Percentiles rank a stretch among this genome's conserved stretches.
Conservation (phyloP, 1,139 yeast genomes). For the Kodamaea alishanica region DNA sequence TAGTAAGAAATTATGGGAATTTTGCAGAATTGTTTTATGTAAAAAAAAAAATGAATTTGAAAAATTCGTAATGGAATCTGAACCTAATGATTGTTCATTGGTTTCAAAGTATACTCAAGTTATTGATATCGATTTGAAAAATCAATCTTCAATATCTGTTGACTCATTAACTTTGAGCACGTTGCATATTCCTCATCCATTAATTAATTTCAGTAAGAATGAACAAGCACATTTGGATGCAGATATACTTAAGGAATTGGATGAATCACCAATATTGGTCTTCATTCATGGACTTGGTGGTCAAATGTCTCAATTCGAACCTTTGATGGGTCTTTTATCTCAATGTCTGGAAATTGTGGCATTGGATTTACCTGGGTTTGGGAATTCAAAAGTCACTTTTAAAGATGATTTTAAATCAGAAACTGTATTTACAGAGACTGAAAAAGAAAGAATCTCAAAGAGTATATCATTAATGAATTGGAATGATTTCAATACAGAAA, state of each 20-base stretch:
- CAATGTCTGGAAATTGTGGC: slow-evolving; percentile 64
- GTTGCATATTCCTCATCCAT: slow-evolving; percentile 53
- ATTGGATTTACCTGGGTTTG: slow-evolving; percentile 75
- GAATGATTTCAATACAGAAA: slow-evolving; percentile 46
- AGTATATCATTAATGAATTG: slow-evolving; percentile 34
- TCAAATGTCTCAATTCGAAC: slow-evolving; percentile 69
- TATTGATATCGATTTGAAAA: slow-evolving; percentile 31
- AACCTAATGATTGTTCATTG: slow-evolving; percentile 55
- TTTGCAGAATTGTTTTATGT: slow-evolving; percentile 22
- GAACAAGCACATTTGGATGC: slow-evolving; percentile 16
- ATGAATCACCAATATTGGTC: slow-evolving; percentile 54
- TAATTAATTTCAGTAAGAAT: slow-evolving; percentile 44
- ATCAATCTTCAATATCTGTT: slow-evolving; percentile 24
- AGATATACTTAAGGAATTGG: slow-evolving; percentile 34
- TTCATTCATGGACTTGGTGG: slow-evolving; percentile 79
- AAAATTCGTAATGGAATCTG: slow-evolving; percentile 33
- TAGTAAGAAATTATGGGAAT: slow-evolving; percentile 25
- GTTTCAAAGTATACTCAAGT: slow-evolving; percentile 46
- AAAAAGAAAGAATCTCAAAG: slow-evolving; percentile 27
- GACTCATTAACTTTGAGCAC: slow-evolving; percentile 38
- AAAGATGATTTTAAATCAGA: slow-evolving; percentile 18
- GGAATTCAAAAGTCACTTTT: slow-evolving; percentile 42
- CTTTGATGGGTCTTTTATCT: slow-evolving; percentile 58
- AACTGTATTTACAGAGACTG: slow-evolving; percentile 22
- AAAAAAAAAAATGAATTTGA: slow-evolving; percentile 36